phyloP scores from a whole-genome alignment of 2,329 filamentous ascomycete genomes.

The Cylindrodendrum hubeiense region DNA sequence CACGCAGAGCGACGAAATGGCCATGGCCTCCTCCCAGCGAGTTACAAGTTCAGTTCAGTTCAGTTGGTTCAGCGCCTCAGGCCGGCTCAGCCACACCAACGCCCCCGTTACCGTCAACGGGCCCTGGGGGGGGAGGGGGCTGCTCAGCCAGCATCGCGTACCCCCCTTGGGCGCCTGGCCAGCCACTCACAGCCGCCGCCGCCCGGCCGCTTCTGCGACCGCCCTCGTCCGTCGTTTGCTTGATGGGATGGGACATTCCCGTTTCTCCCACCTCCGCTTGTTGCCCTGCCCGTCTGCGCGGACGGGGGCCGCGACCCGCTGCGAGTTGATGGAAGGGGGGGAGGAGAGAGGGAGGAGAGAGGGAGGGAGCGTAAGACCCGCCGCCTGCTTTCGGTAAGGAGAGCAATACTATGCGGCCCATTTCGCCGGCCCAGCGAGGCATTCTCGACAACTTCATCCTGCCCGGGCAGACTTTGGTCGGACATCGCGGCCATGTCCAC shows the following conservation, averaged over 20 bases:
- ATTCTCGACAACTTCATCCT: slow-evolving; percentile 34
- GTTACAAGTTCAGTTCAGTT: not conserved
- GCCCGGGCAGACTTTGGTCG: slow-evolving; percentile 15
- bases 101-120: not conserved
- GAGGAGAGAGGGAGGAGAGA: too few relatives aligned
- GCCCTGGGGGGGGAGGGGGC: not conserved
- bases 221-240: slow-evolving; percentile 1
- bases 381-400: not conserved
- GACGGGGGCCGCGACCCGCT: too few relatives aligned
- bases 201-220: slow-evolving; percentile 27
- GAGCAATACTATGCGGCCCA: slow-evolving; percentile 17
- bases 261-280: not conserved
- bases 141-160: not conserved
- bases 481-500: slow-evolving; percentile 4
- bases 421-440: slow-evolving; percentile 34
- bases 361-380: not conserved
- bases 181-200: not conserved
- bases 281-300: not conserved
- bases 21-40: not conserved
- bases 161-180: not conserved
- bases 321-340: too few relatives aligned
- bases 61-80: not conserved
- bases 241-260: not conserved
- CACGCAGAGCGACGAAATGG: not conserved
- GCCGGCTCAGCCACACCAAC: not conserved